Evolutionary conservation across 129 eudicot species (phyloP).

Genomic region (Centrapalus pauciflorus): DNA sequence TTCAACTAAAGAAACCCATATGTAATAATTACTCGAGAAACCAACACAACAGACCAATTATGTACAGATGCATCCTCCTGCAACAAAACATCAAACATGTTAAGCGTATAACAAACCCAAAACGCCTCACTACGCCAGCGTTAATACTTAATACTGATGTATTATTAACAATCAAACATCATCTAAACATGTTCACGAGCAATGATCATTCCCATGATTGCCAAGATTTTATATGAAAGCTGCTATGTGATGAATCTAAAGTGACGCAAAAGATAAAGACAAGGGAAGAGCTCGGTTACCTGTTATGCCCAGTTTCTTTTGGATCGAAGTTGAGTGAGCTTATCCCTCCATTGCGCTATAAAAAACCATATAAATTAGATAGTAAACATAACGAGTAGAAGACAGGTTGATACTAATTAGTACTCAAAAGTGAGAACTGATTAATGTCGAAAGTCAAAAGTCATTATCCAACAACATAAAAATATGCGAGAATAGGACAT

Average conservation of each 20-base stretch:
- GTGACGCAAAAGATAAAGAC: not conserved
- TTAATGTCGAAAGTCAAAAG: not conserved
- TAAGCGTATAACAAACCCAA: not conserved
- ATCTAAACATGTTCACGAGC: too few relatives aligned
- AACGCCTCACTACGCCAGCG: too few relatives aligned
- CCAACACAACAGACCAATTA: slow-evolving; percentile 10
- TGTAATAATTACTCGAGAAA: slow-evolving; percentile 10
- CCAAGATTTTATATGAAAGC: not conserved
- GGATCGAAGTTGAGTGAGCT: slow-evolving; percentile 72
- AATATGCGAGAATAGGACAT: not conserved
- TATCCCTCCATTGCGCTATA: slow-evolving; percentile 81
- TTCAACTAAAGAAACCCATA: slow-evolving; percentile 10
- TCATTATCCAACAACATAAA: too few relatives aligned
- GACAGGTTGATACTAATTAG: not conserved
- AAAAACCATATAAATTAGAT: not conserved
- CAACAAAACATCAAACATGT: not conserved
- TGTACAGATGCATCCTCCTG: slow-evolving; percentile 24
- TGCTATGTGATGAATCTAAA: too few relatives aligned
- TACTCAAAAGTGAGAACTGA: not conserved
- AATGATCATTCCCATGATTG: not conserved
- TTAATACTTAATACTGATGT: too few relatives aligned
- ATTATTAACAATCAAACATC: not conserved
- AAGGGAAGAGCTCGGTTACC: slow-evolving; percentile 20
- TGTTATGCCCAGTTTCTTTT: slow-evolving; percentile 75
- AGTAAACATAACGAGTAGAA: not conserved